Base-by-base conservation (phyloP, 2,329 filamentous ascomycete genomes). In the Diplocarpon mali region DNA sequence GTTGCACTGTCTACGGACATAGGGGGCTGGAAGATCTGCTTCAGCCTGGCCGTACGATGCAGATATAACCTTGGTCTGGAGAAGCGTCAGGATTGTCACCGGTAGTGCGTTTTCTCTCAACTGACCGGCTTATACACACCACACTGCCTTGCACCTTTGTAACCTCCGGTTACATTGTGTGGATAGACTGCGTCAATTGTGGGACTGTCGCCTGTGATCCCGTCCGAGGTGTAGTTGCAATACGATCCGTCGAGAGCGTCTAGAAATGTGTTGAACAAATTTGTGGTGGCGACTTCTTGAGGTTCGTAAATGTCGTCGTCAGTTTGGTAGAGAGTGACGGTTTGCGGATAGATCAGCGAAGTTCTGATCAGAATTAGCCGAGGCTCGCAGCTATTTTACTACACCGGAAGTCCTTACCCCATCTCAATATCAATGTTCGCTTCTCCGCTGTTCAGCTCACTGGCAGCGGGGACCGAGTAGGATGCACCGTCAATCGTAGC, bases 31-130 rank as follows among this genome's bases (percentile, higher is more conserved):
- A 0, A 85, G 68, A 5, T 73, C 71, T 54, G 82, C 74, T 62
- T 85, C 81, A 42, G 76, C 71, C 48, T 83, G 78, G 38, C 77
- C 79, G 58, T 85, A 85, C 0, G 77, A 82, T 11, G 75, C 78
- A 42, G 70, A 74, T 55, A 85, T 72, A 13, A 59, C 57, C 10
- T 54, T 52, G 10, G 57, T 53, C n/a, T 53, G 49, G 5, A 35
- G 11, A 3, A 13, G 20, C 15, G 36, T 47, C 27, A 43, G 45
- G 14, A 47, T 15, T 14, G 9, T 35, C 9, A 15, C 7, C 5
- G 16, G 12, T 31, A 9, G 15, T 30, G 20, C 1, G 20, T 14
- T 17, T n/a, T 2, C 14, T 34, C 9, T 31, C 11, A 2, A 30
- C 45, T 47, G 2, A 47, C 45, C 11, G 46, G 46, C 39, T 48